These are phyloP conservation scores for Trametes cingulata DNA, from an alignment of 768 basidiomycete species.

Conservation along the genomic window DNA sequence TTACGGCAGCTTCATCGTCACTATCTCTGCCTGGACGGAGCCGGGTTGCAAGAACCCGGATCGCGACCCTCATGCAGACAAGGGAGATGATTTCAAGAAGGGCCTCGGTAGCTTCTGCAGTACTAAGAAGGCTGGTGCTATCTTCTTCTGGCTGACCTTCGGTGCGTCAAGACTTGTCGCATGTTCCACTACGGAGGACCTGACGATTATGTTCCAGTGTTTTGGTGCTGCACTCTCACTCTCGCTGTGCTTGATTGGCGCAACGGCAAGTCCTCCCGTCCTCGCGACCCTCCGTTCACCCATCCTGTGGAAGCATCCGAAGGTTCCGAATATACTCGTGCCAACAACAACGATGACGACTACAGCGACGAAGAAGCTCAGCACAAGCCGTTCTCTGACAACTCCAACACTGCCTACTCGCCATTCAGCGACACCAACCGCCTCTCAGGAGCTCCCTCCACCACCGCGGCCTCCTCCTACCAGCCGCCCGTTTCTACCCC, in stretches of 20 bases:
- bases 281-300: conserved; percentile 77
- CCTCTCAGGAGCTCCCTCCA: conserved; percentile 41
- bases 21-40: conserved; percentile 86
- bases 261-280: conserved; percentile 52
- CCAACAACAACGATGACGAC: conserved; percentile 38
- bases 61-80: conserved; percentile 76
- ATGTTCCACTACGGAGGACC: not conserved
- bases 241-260: conserved; percentile 79
- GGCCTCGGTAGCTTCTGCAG: conserved; percentile 82
- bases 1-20: conserved; percentile 60
- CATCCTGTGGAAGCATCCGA: conserved; percentile 45
- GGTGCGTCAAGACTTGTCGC: conserved; percentile 44
- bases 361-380: conserved; percentile 54
- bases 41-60: conserved; percentile 84
- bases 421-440: conserved; percentile 61
- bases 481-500: conserved; percentile 31
- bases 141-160: conserved; percentile 89
- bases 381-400: conserved; percentile 45
- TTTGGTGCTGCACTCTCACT: conserved; percentile 71
- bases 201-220: conserved; percentile 47
- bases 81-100: conserved; percentile 62
- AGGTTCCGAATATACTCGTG: conserved; percentile 21
- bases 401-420: conserved; percentile 28
- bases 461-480: conserved; percentile 24
- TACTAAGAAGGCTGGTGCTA: conserved; percentile 87